Evolutionary conservation across 176 grass and related monocot genomes (phyloP).

Genomic region (Echinochloa phyllopogon): DNA sequence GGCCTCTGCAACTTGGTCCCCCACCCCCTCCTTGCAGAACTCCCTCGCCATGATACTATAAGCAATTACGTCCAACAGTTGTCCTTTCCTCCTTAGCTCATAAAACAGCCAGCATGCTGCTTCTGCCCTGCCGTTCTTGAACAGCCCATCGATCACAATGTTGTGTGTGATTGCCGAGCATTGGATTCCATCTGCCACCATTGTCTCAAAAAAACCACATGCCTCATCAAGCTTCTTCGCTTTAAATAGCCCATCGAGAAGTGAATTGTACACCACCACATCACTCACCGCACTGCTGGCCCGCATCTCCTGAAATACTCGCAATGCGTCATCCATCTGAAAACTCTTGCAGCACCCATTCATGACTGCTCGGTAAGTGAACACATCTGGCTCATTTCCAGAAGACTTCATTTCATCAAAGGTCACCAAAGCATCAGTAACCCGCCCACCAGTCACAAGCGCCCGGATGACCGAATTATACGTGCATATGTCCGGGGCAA

Average conservation of each 20-base stretch:
- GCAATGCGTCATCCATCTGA: conserved; percentile 64
- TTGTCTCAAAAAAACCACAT: conserved; percentile 79
- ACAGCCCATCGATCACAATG: conserved; percentile 83
- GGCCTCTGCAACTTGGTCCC: conserved; percentile 66
- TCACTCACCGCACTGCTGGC: conserved; percentile 50
- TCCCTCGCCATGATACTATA: conserved; percentile 85
- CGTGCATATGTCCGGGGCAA: conserved; percentile 70
- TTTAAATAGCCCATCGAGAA: conserved; percentile 88
- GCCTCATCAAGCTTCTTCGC: conserved; percentile 84
- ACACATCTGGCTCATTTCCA: conserved; percentile 63
- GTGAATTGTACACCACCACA: conserved; percentile 73
- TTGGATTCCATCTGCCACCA: conserved; percentile 74
- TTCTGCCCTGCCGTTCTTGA: conserved; percentile 75
- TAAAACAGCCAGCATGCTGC: conserved; percentile 76
- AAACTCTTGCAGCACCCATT: conserved; percentile 85
- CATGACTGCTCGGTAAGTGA: conserved; percentile 67
- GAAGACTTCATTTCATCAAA: conserved; percentile 73
- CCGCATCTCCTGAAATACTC: conserved; percentile 81
- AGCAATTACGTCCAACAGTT: conserved; percentile 78
- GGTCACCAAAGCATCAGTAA: conserved; percentile 54
- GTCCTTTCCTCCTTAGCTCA: conserved; percentile 79
- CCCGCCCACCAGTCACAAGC: conserved; percentile 56
- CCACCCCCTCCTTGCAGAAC: conserved; percentile 68
- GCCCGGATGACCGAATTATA: conserved; percentile 79
- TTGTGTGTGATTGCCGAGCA: conserved; percentile 80